phyloP scores from a whole-genome alignment of 192 early-diverging fungal genomes.

The Coemansia sp. region DNA sequence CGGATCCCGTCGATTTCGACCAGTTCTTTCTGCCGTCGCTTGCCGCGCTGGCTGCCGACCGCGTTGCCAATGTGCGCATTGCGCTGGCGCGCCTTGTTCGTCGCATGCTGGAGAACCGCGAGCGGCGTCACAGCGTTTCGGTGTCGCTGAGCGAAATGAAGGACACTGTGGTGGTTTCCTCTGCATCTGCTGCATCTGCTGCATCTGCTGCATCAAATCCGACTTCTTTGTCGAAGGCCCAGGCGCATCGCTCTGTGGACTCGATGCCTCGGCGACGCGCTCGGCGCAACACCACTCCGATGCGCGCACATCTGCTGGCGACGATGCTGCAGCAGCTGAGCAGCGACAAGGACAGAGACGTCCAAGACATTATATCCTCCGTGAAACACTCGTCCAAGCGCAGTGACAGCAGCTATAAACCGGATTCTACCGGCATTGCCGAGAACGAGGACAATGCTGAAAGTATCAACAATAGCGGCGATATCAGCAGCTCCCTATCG shows the following conservation, averaged over 20 bases:
- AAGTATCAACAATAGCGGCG: background rate
- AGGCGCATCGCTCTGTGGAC: slow-evolving; percentile 31
- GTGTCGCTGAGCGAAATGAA: slow-evolving; percentile 31
- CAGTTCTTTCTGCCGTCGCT: slow-evolving; percentile 68
- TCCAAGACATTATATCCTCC: slow-evolving; percentile 21
- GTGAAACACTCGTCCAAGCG: background rate
- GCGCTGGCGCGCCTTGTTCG: slow-evolving; percentile 61
- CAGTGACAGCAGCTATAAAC: background rate
- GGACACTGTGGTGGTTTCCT: background rate
- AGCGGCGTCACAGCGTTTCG: slow-evolving; percentile 41
- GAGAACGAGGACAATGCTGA: background rate
- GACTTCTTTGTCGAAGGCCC: background rate
- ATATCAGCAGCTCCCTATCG: background rate
- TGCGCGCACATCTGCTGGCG: slow-evolving; percentile 52
- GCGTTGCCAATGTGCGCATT: slow-evolving; percentile 75
- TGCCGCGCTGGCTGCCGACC: slow-evolving; percentile 60
- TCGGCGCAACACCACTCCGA: slow-evolving; percentile 47
- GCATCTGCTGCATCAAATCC: background rate
- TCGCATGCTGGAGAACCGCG: slow-evolving; percentile 47
- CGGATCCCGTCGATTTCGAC: slow-evolving; percentile 63
- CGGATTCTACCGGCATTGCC: too few species aligned
- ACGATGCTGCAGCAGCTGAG: slow-evolving; percentile 49
- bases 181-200: background rate
- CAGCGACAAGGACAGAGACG: slow-evolving; percentile 47
- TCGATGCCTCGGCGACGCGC: slow-evolving; percentile 22